Conservation (phyloP, 2,329 filamentous ascomycete species). For the Claviceps arundinis region DNA sequence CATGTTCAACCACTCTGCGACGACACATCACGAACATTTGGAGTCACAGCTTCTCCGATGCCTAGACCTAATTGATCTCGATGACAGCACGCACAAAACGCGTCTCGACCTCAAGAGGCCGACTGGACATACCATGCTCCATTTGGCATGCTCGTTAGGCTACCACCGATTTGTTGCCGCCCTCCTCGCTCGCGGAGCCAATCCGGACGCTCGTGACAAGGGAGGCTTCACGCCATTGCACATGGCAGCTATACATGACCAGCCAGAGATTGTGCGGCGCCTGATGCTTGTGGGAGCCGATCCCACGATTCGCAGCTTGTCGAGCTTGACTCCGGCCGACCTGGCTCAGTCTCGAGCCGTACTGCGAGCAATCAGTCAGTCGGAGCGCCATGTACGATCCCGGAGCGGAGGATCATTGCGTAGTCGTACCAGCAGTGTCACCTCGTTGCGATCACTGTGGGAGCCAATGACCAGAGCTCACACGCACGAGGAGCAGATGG, state of each 20-base stretch:
- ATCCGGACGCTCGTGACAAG: conserved; percentile 60
- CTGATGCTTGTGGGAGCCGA: conserved; percentile 63
- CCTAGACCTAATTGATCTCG: conserved; percentile 66
- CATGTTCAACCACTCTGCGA: conserved; percentile 26
- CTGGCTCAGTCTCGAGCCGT: conserved; percentile 54
- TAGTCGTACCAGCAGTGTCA: conserved; percentile 52
- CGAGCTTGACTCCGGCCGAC: conserved; percentile 58
- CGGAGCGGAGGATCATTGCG: conserved; percentile 49
- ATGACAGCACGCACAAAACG: conserved; percentile 56
- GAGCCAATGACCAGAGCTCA: conserved; percentile 32
- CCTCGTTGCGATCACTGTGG: conserved; percentile 55
- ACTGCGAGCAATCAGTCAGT: conserved; percentile 47
- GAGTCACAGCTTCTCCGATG: conserved; percentile 59
- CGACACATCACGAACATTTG: conserved; percentile 33
- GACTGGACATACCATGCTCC: conserved; percentile 69
- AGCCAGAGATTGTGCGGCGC: conserved; percentile 61
- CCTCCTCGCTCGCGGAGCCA: conserved; percentile 64
- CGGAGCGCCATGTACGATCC: conserved; percentile 49
- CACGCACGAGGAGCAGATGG: conserved; percentile 22
- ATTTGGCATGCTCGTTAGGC: conserved; percentile 63
- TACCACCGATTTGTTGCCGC: conserved; percentile 64
- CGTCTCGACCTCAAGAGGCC: conserved; percentile 50
- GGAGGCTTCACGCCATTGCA: conserved; percentile 75
- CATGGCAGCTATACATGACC: conserved; percentile 63
- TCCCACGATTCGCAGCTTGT: conserved; percentile 53